Base-by-base conservation (phyloP, 169 alveolate species). In the Plasmodium ovale region DNA sequence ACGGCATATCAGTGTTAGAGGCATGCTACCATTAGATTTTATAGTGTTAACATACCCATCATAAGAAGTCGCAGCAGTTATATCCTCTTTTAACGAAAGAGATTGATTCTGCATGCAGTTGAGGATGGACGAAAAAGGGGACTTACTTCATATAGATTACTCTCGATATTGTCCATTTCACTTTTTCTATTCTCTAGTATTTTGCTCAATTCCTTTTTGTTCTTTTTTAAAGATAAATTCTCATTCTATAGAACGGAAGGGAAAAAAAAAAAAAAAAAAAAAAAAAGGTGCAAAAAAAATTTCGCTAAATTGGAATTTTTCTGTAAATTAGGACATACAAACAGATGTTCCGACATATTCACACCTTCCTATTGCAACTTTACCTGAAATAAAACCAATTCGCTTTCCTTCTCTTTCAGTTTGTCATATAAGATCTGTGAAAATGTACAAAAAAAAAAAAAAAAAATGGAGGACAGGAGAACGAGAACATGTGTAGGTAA, bases 351-450 rank as follows among this genome's bases (percentile, higher is more conserved):
- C n/a, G n/a, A n/a, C n/a, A n/a, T n/a, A n/a, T n/a, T n/a, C n/a
- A n/a, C n/a, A n/a, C n/a, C n/a, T n/a, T n/a, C n/a, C n/a, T n/a
- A n/a, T n/a, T n/a, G n/a, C n/a, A 44, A 3, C 14, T 62, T 56
- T 33, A 73, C 88, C 88, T 73, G 88, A 35, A 73, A 59, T 21
- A 56, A 29, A 2, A 60, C 56, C 4, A 59, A 12, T 49, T 73
- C 73, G 37, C 35, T 42, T 42, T 73, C 88, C 25, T 73, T 58
- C 51, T 73, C 88, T 59, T 73, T 73, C 64, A 73, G 35, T 67
- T 73, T 73, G 53, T 9, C 59, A 44, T 73, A 73, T 19, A 73
- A 56, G 59, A 73, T 51, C 88, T 73, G 51, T 3, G n/a, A 1
- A 2, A 6, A 7, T 9, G 29, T 29, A 1, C 3, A 1, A 14